These are phyloP conservation scores for Serendipita vermifera DNA, from an alignment of 768 basidiomycete species.

Conservation along the genomic window DNA sequence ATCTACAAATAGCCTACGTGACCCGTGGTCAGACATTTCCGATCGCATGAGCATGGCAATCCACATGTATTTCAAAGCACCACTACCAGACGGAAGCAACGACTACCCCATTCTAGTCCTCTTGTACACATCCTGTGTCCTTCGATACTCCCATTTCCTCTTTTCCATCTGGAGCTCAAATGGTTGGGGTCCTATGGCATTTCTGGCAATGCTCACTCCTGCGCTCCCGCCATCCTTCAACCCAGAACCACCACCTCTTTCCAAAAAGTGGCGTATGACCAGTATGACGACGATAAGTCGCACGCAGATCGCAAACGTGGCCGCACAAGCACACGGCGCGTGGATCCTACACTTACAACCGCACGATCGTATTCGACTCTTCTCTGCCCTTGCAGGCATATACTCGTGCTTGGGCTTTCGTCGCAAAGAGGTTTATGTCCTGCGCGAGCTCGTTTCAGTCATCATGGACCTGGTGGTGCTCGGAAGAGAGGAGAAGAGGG, in stretches of 20 bases:
- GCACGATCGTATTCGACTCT: slow-evolving; percentile 56
- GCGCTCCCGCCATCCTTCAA: slow-evolving; percentile 37
- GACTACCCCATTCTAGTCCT: slow-evolving; percentile 52
- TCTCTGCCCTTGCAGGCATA: slow-evolving; percentile 58
- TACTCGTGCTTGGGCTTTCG: slow-evolving; percentile 72
- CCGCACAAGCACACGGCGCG: slow-evolving; percentile 73
- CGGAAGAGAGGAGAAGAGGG: slow-evolving; percentile 59
- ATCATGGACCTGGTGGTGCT: slow-evolving; percentile 78
- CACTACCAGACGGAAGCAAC: slow-evolving; percentile 31
- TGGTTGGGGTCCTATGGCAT: slow-evolving; percentile 72
- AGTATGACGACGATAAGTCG: slow-evolving; percentile 57
- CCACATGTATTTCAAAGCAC: slow-evolving; percentile 45
- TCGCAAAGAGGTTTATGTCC: slow-evolving; percentile 76
- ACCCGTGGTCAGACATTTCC: slow-evolving; percentile 62
- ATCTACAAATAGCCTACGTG: slow-evolving; percentile 33
- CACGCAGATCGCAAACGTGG: slow-evolving; percentile 45
- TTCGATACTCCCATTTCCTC: slow-evolving; percentile 61
- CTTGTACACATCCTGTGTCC: slow-evolving; percentile 49
- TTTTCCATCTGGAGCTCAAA: slow-evolving; percentile 76
- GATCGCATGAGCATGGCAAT: slow-evolving; percentile 60
- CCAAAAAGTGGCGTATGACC: slow-evolving; percentile 51
- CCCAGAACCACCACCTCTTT: slow-evolving; percentile 24
- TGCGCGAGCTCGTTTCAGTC: slow-evolving; percentile 76
- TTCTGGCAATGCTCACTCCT: slow-evolving; percentile 60
- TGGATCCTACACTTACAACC: slow-evolving; percentile 73